Evolutionary conservation across 1,284 basidiomycete species (phyloP), one percentile per base, ranked within the genome.

Genomic region (Abortiporus biennis): DNA sequence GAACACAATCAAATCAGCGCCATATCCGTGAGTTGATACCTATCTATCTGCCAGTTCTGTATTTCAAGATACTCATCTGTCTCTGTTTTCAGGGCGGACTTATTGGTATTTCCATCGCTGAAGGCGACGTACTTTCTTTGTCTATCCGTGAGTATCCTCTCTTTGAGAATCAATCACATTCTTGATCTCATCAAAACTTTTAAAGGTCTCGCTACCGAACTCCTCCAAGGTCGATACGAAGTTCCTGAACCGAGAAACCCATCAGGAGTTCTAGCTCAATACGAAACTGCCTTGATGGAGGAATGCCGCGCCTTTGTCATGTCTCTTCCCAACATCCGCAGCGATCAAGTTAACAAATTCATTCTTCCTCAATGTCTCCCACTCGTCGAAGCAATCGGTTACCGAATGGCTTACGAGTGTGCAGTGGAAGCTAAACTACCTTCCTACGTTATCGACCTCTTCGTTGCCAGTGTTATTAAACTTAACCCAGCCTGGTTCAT

Each of bases 361-460:
- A 40, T 69, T 19, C 62, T 71, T 12, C 71, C 70, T 0, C 55
- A 54, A 11, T 69, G 66, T 53, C 53, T 57, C 20, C 46, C 55
- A 1, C 49, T 70, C 13, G 57, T 71, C 20, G 59, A 69, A 42
- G 65, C 66, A 5, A 68, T 73, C 36, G 72, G 71, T 2, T 62
- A 69, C 48, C 63, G 69, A 2, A 67, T 74, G 56, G 68, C 70
- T 8, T 72, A 71, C 49, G 72, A 72, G n/a, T 67, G 70, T 0
- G 71, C 71, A 0, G 48, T 63, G 24, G 53, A 50, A 0, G 58
- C 57, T 1, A 55, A 54, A 3, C 47, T 70, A 1, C 47, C 53
- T 4, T 47, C 37, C 1, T 40, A 25, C 22, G 48, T 69, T 29
- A 43, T 66, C 40, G 58, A 63, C 38, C 49, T 69, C 20, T 69